These are phyloP conservation scores for Ogataea ramenticola DNA, from an alignment of 805 yeast genomes.

Conservation along the genomic window DNA sequence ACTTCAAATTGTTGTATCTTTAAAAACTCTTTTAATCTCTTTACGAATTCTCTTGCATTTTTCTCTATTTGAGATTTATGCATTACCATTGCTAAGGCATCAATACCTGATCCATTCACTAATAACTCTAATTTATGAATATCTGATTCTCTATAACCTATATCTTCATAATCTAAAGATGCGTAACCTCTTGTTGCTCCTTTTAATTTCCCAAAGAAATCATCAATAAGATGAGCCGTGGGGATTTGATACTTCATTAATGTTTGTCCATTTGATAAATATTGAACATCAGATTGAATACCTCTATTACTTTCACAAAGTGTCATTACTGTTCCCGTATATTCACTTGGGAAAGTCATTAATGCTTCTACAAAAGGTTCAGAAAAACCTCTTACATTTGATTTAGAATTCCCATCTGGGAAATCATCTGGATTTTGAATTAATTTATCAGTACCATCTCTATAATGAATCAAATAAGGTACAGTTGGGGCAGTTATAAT, in stretches of 20 bases:
- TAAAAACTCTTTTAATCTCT: conserved; percentile 70
- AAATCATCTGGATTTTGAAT: conserved; percentile 91
- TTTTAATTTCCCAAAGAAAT: conserved; percentile 89
- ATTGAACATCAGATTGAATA: conserved; percentile 69
- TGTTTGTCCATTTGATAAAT: conserved; percentile 74
- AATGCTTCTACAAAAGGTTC: conserved; percentile 90
- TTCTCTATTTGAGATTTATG: conserved; percentile 70
- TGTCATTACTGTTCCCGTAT: conserved; percentile 78
- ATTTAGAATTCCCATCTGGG: conserved; percentile 49
- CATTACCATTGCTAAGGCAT: conserved; percentile 87
- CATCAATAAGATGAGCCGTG: conserved; percentile 84
- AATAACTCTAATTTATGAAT: conserved; percentile 82
- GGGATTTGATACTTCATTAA: conserved; percentile 76
- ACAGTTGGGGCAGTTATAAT: conserved; percentile 95
- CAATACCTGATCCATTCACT: conserved; percentile 84
- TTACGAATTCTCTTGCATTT: conserved; percentile 76
- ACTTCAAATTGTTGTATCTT: conserved; percentile 86
- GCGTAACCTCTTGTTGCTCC: conserved; percentile 91
- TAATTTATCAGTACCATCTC: conserved; percentile 54
- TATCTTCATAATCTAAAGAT: conserved; percentile 89
- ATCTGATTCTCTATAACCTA: conserved; percentile 75
- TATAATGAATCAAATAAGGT: conserved; percentile 72
- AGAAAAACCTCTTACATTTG: conserved; percentile 40
- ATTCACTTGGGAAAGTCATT: conserved; percentile 87
- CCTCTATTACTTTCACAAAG: conserved; percentile 84